Conservation (phyloP, 2,329 filamentous ascomycete species). For the Paracoccidioides brasiliensis region DNA sequence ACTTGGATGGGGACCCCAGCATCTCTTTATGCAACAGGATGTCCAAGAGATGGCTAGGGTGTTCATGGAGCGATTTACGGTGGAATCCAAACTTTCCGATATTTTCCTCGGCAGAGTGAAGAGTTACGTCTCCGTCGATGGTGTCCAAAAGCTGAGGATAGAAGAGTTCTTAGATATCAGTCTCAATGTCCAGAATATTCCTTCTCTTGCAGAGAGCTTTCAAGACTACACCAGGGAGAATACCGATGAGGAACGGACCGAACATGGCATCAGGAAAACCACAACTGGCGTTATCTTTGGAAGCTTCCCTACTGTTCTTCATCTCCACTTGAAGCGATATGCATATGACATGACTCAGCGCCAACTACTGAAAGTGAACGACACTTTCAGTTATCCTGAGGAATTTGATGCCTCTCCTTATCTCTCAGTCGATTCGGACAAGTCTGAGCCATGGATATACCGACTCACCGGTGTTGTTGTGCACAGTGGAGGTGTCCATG, state of each 20-base stretch:
- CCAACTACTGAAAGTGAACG: constrained; percentile 11
- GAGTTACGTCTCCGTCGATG: background rate
- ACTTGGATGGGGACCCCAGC: constrained; percentile 4
- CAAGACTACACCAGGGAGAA: constrained; percentile 3
- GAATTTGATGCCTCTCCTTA: constrained; percentile 14
- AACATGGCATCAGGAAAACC: background rate
- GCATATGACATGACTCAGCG: constrained; percentile 3
- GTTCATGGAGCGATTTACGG: background rate
- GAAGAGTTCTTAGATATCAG: constrained; percentile 6
- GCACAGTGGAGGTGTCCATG: constrained; percentile 4
- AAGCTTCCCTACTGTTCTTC: constrained; percentile 14
- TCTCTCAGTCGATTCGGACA: constrained; percentile 2
- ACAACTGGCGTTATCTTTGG: background rate
- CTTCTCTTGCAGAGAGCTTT: constrained; percentile 5
- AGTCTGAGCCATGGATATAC: constrained; percentile 7
- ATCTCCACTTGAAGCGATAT: constrained; percentile 10
- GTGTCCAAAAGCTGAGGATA: constrained; percentile 2
- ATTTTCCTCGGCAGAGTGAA: constrained; percentile 3
- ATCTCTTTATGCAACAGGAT: constrained; percentile 7
- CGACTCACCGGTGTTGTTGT: constrained; percentile 4
- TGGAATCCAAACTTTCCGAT: background rate
- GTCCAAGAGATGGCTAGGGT: constrained; percentile 5
- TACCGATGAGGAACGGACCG: background rate
- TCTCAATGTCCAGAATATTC: constrained; percentile 2
- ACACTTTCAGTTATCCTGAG: constrained; percentile 19